Evolutionary conservation across 148 eudicot species (phyloP), one percentile per base, ranked within the genome.

Genomic region (Agrostemma githago): DNA sequence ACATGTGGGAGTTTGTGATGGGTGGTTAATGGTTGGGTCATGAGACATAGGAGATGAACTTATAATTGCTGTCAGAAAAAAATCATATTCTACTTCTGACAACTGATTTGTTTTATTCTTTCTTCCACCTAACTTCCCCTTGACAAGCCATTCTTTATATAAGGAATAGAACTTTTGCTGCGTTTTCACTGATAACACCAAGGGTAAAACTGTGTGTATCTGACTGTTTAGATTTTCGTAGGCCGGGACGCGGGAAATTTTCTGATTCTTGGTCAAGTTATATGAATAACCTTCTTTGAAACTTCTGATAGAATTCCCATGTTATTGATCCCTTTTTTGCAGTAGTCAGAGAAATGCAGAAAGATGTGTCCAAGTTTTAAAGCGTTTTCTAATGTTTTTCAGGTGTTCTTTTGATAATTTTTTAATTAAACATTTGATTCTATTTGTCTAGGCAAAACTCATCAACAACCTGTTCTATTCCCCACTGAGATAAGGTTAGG

Each of bases 1-100:
- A 80, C 82, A 75, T 80, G 82, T 80, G 79, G 82, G 82, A 75
- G 59, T 70, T 68, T 51, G 44, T 34, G 72, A 66, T 71, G 68
- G 68, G 73, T 72, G 72, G 77, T 67, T 70, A 42, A 48, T 70
- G 48, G 78, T 39, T 63, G 71, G 71, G 66, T 71, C 82, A 75
- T 70, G 54, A 65, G 68, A 75, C 79, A 80, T 80, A 72, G 64
- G 53, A 80, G 79, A 76, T 80, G 67, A 74, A 76, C 74, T 76
- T 76, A 42, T 72, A 68, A 68, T 76, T 76, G 83, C 77, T 60
- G 73, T 80, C 72, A 67, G 56, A 42, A 42, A 67, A 67, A n/a
- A n/a, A 67, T 42, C 54, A 42, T 67, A 39, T 67, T 37, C 46
- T 42, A 8, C 37, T 67, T 43, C 16, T 64, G 44, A 64, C 26